Evolutionary conservation across 2,329 filamentous ascomycete genomes (phyloP).

Genomic region (Dactylellina sp.): DNA sequence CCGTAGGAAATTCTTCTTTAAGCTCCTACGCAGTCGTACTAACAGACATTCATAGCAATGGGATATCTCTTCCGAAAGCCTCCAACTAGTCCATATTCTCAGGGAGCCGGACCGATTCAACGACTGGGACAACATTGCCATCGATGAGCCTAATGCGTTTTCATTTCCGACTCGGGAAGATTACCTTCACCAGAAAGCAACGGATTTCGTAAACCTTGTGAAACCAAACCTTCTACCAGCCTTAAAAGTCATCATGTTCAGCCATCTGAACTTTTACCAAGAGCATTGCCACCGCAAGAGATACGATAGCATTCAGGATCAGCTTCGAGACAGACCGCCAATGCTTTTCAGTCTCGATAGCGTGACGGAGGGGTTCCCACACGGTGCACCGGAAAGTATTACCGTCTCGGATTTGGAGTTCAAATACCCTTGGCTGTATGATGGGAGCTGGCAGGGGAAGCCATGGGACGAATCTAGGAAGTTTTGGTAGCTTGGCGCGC

Average conservation of each 20-base stretch:
- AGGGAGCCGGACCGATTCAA: constrained; percentile 11
- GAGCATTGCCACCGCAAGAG: constrained; percentile 20
- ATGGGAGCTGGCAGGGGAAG: constrained; percentile 37
- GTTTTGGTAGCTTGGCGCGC: constrained; percentile 31
- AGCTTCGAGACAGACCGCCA: constrained; percentile 2
- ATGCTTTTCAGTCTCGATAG: constrained; percentile 3
- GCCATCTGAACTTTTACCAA: constrained; percentile 14
- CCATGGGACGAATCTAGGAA: constrained; percentile 31
- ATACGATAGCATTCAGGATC: constrained; percentile 6
- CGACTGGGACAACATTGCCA: background rate
- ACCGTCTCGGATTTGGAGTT: constrained; percentile 23
- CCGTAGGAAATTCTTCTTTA: background rate
- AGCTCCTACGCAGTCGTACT: background rate
- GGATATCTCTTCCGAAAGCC: constrained; percentile 26
- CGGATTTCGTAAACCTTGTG: constrained; percentile 6
- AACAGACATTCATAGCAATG: constrained; percentile 1
- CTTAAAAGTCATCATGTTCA: constrained; percentile 34
- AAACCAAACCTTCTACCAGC: constrained; percentile 23
- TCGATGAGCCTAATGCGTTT: background rate
- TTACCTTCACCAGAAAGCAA: constrained; percentile 14
- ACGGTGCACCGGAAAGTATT: constrained; percentile 18
- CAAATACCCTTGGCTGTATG: constrained; percentile 35
- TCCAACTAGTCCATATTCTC: constrained; percentile 32
- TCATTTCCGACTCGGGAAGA: background rate
- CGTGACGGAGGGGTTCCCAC: background rate